Base-by-base conservation (phyloP, 2,329 filamentous ascomycete species). In the Colletotrichum cordylinicola region DNA sequence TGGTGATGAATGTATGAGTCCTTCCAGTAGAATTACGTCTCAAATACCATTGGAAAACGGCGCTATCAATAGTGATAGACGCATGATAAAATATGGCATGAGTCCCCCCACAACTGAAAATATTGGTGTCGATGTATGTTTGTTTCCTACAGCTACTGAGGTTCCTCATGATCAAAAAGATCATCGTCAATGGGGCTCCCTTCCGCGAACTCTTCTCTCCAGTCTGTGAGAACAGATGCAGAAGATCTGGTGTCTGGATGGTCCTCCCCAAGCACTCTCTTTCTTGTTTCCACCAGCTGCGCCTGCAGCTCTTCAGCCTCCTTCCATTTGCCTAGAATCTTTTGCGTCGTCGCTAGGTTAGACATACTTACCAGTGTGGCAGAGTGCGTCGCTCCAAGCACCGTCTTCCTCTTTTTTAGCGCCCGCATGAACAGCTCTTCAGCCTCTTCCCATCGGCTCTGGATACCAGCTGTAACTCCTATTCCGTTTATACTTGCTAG, bases 281-380 rank as follows among this genome's bases (percentile, higher is more conserved):
- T n/a, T n/a, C 9, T n/a, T 9, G 18, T 12, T 43, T 43, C 39
- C 39, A 43, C 39, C 39, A 43, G 9, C 4, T 43, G 39, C 2
- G 39, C 1, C 18, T n/a, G 18, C 39, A 43, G 9, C 9, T 43
- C 39, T 43, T n/a, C 18, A 43, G 39, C 39, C 5, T 43, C 10
- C 39, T 43, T 12, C 18, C 39, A 2, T n/a, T 43, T 3, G 8
- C 39, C 39, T 18, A 43, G 0, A 0, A 2, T 6, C 18, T 10
- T 43, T n/a, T n/a, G 1, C 18, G 3, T 12, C 5, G 0, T 0
- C 9, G 18, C 39, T 43, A 43, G 9, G 18, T 43, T n/a, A 43
- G 0, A 2, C 6, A n/a, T 12, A 43, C 9, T 2, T 12, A 2
- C n/a, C n/a, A 43, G 18, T 12, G 18, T 43, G 18, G 12, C 0